These are phyloP conservation scores for Fusarium azukiicola DNA, from an alignment of 2,329 filamentous ascomycete species.

Conservation along the genomic window DNA sequence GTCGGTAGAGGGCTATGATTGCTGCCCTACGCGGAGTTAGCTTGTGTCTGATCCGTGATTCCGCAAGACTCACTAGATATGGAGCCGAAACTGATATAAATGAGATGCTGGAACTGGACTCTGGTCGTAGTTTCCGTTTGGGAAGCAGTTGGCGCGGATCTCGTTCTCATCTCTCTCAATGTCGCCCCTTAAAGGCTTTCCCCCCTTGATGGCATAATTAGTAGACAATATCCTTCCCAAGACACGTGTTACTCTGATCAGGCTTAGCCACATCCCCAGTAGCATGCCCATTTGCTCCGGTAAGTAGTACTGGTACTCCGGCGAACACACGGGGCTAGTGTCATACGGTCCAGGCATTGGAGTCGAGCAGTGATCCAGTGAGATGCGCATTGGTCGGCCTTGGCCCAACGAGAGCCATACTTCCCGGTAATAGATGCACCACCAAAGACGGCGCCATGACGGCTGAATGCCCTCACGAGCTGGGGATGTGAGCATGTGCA, in stretches of 20 bases:
- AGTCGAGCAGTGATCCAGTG: slow-evolving; percentile 30
- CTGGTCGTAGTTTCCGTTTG: not conserved
- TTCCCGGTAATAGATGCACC: slow-evolving; percentile 43
- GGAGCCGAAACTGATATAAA: not conserved
- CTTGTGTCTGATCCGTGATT: not conserved
- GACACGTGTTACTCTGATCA: not conserved
- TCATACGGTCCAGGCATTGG: slow-evolving; percentile 13
- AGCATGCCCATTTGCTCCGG: not conserved
- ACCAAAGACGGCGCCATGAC: slow-evolving; percentile 42
- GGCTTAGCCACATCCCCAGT: not conserved
- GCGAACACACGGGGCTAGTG: not conserved
- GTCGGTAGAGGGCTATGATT: slow-evolving; percentile 4
- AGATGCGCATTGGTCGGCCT: slow-evolving; percentile 38
- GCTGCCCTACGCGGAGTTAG: not conserved
- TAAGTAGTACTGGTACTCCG: not conserved
- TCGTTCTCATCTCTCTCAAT: slow-evolving; percentile 12
- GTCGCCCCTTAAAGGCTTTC: not conserved
- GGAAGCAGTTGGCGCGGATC: slow-evolving; percentile 5
- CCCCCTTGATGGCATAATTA: not conserved
- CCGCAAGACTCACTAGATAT: not conserved
- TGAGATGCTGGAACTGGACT: not conserved
- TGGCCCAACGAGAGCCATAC: slow-evolving; percentile 40
- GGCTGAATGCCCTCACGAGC: slow-evolving; percentile 8
- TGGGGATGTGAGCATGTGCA: slow-evolving; percentile 54
- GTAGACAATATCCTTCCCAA: slow-evolving; percentile 3